phyloP scores from a whole-genome alignment of 352 stramenopile genomes.

The Globisporangium paroecandrum region DNA sequence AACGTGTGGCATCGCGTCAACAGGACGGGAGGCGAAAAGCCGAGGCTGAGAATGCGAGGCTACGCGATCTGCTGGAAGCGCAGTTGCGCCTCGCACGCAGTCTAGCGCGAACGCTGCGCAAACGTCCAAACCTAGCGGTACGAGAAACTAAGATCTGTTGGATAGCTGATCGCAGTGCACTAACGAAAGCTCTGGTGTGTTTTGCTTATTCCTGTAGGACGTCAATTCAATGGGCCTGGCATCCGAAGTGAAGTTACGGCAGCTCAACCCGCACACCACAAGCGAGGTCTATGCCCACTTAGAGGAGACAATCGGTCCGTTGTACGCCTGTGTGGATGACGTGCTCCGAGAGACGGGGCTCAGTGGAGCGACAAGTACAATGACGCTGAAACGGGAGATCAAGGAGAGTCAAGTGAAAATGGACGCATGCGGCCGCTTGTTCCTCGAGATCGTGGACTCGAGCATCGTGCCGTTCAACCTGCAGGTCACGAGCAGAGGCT shows the following conservation, averaged over 20 bases:
- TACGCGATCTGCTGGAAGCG: constrained; percentile 1
- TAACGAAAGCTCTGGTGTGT: background rate
- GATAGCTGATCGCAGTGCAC: too few relatives aligned
- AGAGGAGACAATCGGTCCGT: background rate
- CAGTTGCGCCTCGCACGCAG: constrained; percentile 1
- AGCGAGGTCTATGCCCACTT: background rate
- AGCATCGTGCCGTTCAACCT: constrained; percentile 7
- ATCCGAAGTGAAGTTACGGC: background rate
- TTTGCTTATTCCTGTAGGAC: background rate
- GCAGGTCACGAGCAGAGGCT: background rate
- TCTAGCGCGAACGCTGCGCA: constrained; percentile 1
- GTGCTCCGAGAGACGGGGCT: background rate
- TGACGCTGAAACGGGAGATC: background rate
- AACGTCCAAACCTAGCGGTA: constrained; percentile 1
- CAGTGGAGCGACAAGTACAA: too few relatives aligned
- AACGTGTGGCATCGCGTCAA: constrained; percentile 3
- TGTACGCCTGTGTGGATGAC: background rate
- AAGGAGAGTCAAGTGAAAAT: background rate
- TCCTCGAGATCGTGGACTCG: constrained; percentile 5
- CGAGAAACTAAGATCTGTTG: too few relatives aligned
- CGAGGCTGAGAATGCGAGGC: background rate
- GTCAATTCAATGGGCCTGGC: background rate
- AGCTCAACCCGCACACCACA: background rate
- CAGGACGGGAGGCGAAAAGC: constrained; percentile 5
- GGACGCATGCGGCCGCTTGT: background rate